These are phyloP conservation scores for Colletotrichum theobromicola DNA, from an alignment of 2,329 filamentous ascomycete species.

Conservation along the genomic window DNA sequence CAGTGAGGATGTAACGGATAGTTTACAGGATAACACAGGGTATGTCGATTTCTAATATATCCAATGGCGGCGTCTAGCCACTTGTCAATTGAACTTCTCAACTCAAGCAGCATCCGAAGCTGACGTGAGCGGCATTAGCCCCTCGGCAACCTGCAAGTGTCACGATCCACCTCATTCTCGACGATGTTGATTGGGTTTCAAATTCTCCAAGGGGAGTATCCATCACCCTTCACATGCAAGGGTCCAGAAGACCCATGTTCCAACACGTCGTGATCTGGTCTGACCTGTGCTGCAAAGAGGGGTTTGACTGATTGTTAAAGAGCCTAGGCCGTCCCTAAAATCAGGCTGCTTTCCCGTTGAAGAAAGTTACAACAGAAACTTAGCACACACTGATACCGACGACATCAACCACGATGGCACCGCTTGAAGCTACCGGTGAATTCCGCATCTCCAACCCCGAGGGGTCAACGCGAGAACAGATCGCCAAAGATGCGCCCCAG, in stretches of 20 bases:
- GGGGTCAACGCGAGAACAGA: background rate
- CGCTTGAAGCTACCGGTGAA: slow-evolving; percentile 2
- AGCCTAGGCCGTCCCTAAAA: background rate
- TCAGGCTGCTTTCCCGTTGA: background rate
- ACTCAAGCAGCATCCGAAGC: background rate
- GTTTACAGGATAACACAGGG: too few relatives aligned
- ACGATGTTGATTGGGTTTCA: background rate
- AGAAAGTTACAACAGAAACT: background rate
- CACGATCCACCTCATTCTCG: background rate
- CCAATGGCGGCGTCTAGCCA: background rate
- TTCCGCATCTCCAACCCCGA: background rate
- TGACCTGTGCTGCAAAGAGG: background rate
- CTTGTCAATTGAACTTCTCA: background rate
- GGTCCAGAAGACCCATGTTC: background rate
- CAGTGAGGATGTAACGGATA: too few relatives aligned
- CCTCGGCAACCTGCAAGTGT: background rate
- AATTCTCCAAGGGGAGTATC: background rate
- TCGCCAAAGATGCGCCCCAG: background rate
- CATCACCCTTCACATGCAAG: background rate
- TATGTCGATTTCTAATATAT: too few relatives aligned
- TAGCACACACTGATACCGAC: background rate
- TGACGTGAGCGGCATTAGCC: background rate
- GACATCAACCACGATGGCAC: background rate
- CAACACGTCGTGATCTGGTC: background rate
- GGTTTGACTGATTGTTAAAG: background rate